These are phyloP conservation scores for Carpinus viminea DNA, from an alignment of 306 rosid genomes.

Conservation along the genomic window DNA sequence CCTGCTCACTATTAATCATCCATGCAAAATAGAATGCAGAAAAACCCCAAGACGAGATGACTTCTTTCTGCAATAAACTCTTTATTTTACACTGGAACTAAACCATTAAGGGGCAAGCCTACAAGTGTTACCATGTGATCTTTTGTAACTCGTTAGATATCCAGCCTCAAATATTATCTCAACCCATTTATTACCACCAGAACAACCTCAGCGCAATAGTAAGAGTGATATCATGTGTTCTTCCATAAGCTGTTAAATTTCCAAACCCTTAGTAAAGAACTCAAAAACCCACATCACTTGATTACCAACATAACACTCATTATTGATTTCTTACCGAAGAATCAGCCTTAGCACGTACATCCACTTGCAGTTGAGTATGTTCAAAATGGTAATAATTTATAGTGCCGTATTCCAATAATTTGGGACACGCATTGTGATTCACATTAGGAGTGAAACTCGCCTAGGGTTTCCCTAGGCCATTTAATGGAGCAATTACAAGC, in stretches of 20 bases:
- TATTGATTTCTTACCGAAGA: neutral
- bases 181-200: neutral
- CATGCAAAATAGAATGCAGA: neutral
- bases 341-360: neutral
- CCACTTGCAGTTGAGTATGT: neutral
- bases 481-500: neutral
- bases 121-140: neutral
- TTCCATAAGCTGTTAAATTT: constrained; percentile 1
- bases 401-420: neutral
- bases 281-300: neutral
- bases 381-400: neutral
- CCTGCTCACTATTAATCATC: neutral
- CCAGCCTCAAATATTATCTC: neutral
- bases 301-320: neutral
- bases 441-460: neutral
- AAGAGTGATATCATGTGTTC: neutral
- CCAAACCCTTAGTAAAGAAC: neutral
- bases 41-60: neutral
- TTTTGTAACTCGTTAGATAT: neutral
- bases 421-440: neutral
- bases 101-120: neutral
- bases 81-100: neutral
- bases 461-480: neutral
- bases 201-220: neutral
- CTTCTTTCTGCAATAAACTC: neutral